Percentiles rank a stretch among this genome's conserved stretches.
Conservation (phyloP, 2,329 filamentous ascomycete genomes). For the Aureobasidium sp. region DNA sequence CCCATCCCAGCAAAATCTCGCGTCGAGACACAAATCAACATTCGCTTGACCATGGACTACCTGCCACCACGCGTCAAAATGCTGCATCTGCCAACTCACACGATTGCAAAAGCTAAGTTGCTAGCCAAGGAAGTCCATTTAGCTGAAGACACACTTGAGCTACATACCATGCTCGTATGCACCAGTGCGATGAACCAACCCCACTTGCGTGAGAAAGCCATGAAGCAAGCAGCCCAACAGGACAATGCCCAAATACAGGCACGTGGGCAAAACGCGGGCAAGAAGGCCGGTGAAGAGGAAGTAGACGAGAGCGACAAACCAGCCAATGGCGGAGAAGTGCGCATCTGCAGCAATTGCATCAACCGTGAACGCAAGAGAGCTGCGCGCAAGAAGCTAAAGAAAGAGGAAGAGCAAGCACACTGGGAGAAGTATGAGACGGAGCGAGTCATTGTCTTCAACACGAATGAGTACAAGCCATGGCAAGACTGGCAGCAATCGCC, state of each 20-base stretch:
- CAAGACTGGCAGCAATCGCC: constrained; percentile 37
- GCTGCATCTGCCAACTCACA: constrained; percentile 79
- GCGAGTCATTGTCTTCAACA: constrained; percentile 86
- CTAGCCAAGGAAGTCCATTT: constrained; percentile 66
- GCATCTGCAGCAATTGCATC: constrained; percentile 88
- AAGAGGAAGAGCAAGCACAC: constrained; percentile 82
- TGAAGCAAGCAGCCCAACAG: constrained; percentile 50
- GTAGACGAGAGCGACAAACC: constrained; percentile 60
- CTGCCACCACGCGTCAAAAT: constrained; percentile 70
- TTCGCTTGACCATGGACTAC: constrained; percentile 70
- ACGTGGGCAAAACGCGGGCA: constrained; percentile 37
- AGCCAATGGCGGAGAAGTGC: constrained; percentile 85
- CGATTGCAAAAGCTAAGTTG: constrained; percentile 90
- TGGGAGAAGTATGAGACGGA: constrained; percentile 76
- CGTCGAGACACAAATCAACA: constrained; percentile 93
- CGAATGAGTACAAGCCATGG: constrained; percentile 63
- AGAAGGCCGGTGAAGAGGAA: constrained; percentile 39
- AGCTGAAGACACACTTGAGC: constrained; percentile 67
- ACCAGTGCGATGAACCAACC: constrained; percentile 82
- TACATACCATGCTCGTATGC: constrained; percentile 78
- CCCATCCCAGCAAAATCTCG: constrained; percentile 61
- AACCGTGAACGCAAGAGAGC: constrained; percentile 85
- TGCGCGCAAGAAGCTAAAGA: constrained; percentile 86
- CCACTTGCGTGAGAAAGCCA: constrained; percentile 58
- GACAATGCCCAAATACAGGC: constrained; percentile 36